Evolutionary conservation across 1,284 basidiomycete species (phyloP).

Genomic region (Trichosporon faecale): DNA sequence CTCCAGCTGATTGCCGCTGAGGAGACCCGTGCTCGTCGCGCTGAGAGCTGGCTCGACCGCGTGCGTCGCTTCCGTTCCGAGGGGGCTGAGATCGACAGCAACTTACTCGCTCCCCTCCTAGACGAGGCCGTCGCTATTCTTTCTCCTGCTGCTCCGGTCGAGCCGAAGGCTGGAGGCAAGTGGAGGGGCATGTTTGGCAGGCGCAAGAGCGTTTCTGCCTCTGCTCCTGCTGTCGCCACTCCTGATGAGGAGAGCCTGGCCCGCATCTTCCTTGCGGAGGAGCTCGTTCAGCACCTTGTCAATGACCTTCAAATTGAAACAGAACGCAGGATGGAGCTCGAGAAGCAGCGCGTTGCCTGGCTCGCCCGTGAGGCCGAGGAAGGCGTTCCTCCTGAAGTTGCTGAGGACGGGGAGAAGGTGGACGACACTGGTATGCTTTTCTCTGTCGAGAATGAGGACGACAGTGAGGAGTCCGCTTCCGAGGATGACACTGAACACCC

Average conservation of each 20-base stretch:
- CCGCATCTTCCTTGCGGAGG: conserved; percentile 61
- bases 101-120: conserved; percentile 37
- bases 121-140: conserved; percentile 66
- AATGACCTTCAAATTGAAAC: conserved; percentile 66
- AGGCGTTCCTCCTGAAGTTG: conserved; percentile 27
- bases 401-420: conserved; percentile 9
- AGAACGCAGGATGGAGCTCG: conserved; percentile 59
- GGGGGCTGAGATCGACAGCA: conserved; percentile 22
- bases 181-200: neutral
- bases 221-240: conserved; percentile 4
- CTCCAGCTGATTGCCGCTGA: conserved; percentile 67
- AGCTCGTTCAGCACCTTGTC: conserved; percentile 61
- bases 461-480: conserved; percentile 4
- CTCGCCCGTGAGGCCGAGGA: conserved; percentile 46
- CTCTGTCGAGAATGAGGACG: conserved; percentile 11
- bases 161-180: conserved; percentile 7
- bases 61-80: conserved; percentile 37
- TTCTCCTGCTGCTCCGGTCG: conserved; percentile 49
- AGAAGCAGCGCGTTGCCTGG: conserved; percentile 52
- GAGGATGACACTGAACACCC: neutral
- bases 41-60: conserved; percentile 47
- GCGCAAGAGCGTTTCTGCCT: conserved; percentile 9
- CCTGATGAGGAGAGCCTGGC: conserved; percentile 52
- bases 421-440: conserved; percentile 4
- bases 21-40: conserved; percentile 55